Evolutionary conservation across 2,329 filamentous ascomycete genomes (phyloP), one percentile per base, ranked within the genome.

Genomic region (Fusarium sp.): DNA sequence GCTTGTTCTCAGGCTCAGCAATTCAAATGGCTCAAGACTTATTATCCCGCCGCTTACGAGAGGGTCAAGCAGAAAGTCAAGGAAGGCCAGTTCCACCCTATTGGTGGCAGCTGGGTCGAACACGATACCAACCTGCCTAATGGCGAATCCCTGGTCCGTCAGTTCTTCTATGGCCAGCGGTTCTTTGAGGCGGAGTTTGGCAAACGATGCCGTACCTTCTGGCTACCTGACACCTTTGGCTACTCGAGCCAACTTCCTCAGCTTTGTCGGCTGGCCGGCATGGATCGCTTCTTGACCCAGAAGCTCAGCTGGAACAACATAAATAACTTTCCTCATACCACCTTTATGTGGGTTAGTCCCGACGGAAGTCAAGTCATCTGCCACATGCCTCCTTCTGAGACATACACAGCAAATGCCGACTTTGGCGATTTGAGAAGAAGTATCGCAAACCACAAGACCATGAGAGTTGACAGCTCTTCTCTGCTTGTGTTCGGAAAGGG

Each of bases 261-360:
- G 72, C 81, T 99, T 37, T 98, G 93, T 73, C 90, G 94, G 4
- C 80, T 97, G 25, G 91, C 95, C n/a, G 94, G 93, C 17, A 98
- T 99, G 95, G 91, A 86, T 54, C 87, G 94, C 31, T 99, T 99
- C 81, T 90, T 99, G 71, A 99, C 95, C 0, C 95, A 99, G 76
- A 99, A 99, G 79, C 82, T 99, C 57, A 98, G 94, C 80, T 99
- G 95, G 95, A 98, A 98, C 80, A 98, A 98, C 75, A 98, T 98
- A 83, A 98, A 98, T 79, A 96, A 91, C 72, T 99, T 98, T 78
- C 95, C 95, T 0, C 95, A 98, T 73, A 98, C 95, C 6, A 98
- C 95, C 0, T 99, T 99, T 82, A 97, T 97, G 76, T 99, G 95
- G 95, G 93, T 99, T 29, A 87, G 93, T 11, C 85, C 97, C 13